Evolutionary conservation across 164 flowering plant species (phyloP), one percentile per base, ranked within the genome.

Genomic region (Umbellularia californica): DNA sequence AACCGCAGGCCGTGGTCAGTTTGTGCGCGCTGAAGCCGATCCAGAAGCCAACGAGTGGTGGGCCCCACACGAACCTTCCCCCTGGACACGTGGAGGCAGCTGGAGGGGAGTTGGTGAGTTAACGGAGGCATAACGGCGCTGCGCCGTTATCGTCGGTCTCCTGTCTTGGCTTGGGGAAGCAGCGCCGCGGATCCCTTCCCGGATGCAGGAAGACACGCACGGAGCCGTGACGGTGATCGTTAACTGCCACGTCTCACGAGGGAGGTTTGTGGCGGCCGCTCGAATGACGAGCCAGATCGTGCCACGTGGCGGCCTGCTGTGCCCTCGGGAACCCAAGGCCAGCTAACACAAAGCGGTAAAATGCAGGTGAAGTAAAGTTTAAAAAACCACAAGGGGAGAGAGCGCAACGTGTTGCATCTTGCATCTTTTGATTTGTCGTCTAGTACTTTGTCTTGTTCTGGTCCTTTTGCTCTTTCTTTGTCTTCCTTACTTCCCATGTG

Each of bases 161-260:
- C 72, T 75, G 82, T 77, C 78, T 65, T 20, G 78, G 71, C 41
- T 30, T 13, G 51, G 58, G 82, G 82, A 35, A 60, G 74, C 84
- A 79, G 72, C 66, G 71, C 58, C 66, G 71, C 58, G 73, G 28
- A 62, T 52, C 52, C 30, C 65, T 25, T 58, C 41, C 70, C 55
- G 69, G 23, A 41, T 50, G 71, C 51, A 55, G 65, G 75, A 70
- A 1, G 71, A 50, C 83, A 79, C 68, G 70, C 64, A 23, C 52
- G 70, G 68, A 64, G 63, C 71, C 70, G 58, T 70, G 79, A 82
- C 77, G 77, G 72, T 50, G 81, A 81, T 78, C 78, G 77, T 78
- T 65, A 71, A 47, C 63, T 60, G 51, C 72, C 83, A 81, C 83
- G 80, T 66, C 78, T 72, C 63, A 50, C 72, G 58, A 70, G n/a